These are phyloP conservation scores for Dorcoceras hygrometricum DNA, from an alignment of 257 asterid genomes.

Conservation along the genomic window DNA sequence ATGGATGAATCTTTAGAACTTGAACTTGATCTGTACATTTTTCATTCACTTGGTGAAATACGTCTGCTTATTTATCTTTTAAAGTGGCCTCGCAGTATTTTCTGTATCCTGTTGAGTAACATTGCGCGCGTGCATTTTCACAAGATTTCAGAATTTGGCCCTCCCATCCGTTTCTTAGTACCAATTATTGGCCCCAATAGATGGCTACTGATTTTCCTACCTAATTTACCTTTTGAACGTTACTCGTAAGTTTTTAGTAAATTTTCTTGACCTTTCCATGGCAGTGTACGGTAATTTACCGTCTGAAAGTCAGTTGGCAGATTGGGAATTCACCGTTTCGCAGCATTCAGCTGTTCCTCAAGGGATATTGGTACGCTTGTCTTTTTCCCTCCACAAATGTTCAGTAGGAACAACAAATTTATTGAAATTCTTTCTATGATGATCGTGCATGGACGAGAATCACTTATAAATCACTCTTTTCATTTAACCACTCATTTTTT, in stretches of 20 bases:
- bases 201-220: neutral
- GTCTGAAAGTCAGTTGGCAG: conserved; percentile 74
- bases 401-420: neutral
- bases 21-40: neutral
- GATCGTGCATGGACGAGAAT: conserved; percentile 1
- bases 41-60: neutral
- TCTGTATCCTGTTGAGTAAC: conserved; percentile 12
- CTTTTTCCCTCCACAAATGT: conserved; percentile 31
- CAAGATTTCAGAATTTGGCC: neutral
- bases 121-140: neutral
- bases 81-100: neutral
- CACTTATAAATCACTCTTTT: neutral
- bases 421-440: neutral
- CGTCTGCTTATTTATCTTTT: neutral
- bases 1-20: neutral
- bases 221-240: neutral
- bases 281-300: conserved; percentile 96
- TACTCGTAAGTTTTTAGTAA: neutral
- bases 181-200: neutral
- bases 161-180: neutral
- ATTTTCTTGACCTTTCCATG: conserved; percentile 18
- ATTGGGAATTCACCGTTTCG: conserved; percentile 85
- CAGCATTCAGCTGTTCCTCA: conserved; percentile 56
- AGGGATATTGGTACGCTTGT: conserved; percentile 40
- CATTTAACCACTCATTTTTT: conserved; percentile 1